Base-by-base conservation (phyloP, 352 stramenopile species). In the Phytophthora nicotianae region DNA sequence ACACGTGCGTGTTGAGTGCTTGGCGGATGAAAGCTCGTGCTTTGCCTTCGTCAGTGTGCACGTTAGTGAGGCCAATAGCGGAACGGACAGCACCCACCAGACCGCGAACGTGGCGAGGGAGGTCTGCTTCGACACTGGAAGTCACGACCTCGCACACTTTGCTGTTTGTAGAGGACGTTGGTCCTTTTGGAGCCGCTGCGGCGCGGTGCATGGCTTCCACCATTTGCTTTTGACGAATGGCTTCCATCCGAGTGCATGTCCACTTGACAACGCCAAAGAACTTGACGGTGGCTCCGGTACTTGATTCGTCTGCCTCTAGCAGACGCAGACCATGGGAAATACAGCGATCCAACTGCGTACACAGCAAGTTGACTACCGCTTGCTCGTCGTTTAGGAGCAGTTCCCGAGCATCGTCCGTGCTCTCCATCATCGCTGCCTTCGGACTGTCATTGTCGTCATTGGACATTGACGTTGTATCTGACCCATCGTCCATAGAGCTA, bases 191-290 rank as follows among this genome's bases (percentile, higher is more conserved):
- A 9, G 41, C 60, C 17, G 35, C 41, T 10, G 37, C 49, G 35
- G 48, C 79, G 16, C 68, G 70, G n/a, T 86, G 79, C 75, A 91
- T 88, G 38, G 74, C 80, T 17, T 88, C 70, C 37, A 90, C 58
- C 68, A 85, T 71, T 51, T 90, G 85, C 50, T 80, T 79, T 67
- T 87, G 75, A 19, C 82, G 78, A 41, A 93, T 81, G 13, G 83
- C 79, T 58, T 89, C 83, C 35, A 95, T 75, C 33, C 86, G 72
- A 24, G 86, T 90, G 69, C 83, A 95, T 11, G 83, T 92, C 86
- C 86, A 95, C 70, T 95, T 95, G 59, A 90, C 79, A 4, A 92
- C 74, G 16, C 86, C 86, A 45, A 93, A 95, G 70, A 93, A 95
- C 54, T 95, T 90, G 68, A 95, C 86, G 2, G 81, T 91, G 29